Conservation (phyloP, 805 yeast species). For the Pichia thaimueangensis region DNA sequence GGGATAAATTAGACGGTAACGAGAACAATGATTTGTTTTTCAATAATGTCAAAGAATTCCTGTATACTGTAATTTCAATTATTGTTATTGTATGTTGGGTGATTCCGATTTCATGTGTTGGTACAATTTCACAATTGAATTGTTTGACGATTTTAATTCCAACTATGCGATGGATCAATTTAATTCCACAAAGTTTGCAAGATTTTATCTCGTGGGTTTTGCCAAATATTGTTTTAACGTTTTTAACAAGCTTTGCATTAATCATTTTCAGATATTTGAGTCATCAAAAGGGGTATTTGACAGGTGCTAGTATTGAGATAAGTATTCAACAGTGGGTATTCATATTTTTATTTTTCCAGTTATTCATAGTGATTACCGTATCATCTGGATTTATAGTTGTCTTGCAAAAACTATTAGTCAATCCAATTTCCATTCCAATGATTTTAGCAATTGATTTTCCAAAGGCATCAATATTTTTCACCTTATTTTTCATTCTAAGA, state of each 20-base stretch:
- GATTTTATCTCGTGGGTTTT: slow-evolving; percentile 54
- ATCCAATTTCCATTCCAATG: slow-evolving; percentile 67
- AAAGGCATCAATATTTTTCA: slow-evolving; percentile 79
- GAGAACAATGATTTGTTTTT: slow-evolving; percentile 30
- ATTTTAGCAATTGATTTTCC: slow-evolving; percentile 75
- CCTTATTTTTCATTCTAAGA: slow-evolving; percentile 66
- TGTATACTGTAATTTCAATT: slow-evolving; percentile 42
- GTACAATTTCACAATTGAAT: slow-evolving; percentile 69
- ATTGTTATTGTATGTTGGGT: slow-evolving; percentile 59
- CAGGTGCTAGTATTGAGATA: slow-evolving; percentile 59
- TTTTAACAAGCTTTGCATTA: slow-evolving; percentile 59
- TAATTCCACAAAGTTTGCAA: slow-evolving; percentile 46
- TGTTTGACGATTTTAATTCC: slow-evolving; percentile 58
- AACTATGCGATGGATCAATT: slow-evolving; percentile 46
- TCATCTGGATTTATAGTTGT: slow-evolving; percentile 71
- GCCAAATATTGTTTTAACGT: slow-evolving; percentile 60
- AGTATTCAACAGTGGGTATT: slow-evolving; percentile 76
- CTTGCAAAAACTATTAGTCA: slow-evolving; percentile 52
- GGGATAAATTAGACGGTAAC: slow-evolving; percentile 51
- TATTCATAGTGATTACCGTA: slow-evolving; percentile 77
- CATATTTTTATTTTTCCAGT: slow-evolving; percentile 71
- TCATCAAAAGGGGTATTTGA: slow-evolving; percentile 48
- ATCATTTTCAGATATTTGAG: slow-evolving; percentile 49
- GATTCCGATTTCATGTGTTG: slow-evolving; percentile 76
- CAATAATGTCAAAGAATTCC: slow-evolving; percentile 32